Conservation (phyloP, 495 filamentous ascomycete species). For the Cercophora newfieldiana region DNA sequence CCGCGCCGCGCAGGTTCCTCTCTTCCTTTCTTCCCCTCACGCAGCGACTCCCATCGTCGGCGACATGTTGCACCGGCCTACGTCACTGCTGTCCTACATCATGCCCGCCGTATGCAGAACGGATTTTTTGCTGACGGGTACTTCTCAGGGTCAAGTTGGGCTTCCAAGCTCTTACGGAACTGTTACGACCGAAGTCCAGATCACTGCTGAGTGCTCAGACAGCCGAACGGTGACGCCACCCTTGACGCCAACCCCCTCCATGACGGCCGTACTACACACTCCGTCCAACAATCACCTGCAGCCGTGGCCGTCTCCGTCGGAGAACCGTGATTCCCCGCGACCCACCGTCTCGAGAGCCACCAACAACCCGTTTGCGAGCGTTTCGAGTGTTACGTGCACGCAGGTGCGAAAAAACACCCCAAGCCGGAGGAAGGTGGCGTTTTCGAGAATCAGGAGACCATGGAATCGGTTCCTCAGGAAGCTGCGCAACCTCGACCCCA, state of each 20-base stretch:
- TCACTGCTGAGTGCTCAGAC: constrained; percentile 31
- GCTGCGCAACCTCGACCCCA: constrained; percentile 52
- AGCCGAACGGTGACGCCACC: constrained; percentile 18
- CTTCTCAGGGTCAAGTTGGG: constrained; percentile 9
- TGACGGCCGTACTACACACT: constrained; percentile 20
- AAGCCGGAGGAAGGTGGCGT: background rate
- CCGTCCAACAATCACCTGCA: constrained; percentile 16
- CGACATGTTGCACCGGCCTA: constrained; percentile 11
- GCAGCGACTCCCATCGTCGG: background rate
- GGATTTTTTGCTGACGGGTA: background rate
- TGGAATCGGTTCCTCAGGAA: constrained; percentile 27
- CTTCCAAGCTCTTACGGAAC: constrained; percentile 31
- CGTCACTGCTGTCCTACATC: constrained; percentile 6
- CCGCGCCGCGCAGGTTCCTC: background rate
- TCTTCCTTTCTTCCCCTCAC: background rate
- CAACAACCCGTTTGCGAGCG: constrained; percentile 24
- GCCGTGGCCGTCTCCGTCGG: constrained; percentile 16
- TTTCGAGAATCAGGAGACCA: constrained; percentile 19
- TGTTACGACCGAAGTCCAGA: constrained; percentile 40
- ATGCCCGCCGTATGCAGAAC: background rate
- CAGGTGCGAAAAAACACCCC: background rate
- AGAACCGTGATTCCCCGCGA: background rate
- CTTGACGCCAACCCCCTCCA: constrained; percentile 20
- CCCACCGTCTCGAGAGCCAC: constrained; percentile 1
- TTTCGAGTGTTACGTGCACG: constrained; percentile 24